Conservation (phyloP, 2,329 filamentous ascomycete species). For the Alternaria sp. region DNA sequence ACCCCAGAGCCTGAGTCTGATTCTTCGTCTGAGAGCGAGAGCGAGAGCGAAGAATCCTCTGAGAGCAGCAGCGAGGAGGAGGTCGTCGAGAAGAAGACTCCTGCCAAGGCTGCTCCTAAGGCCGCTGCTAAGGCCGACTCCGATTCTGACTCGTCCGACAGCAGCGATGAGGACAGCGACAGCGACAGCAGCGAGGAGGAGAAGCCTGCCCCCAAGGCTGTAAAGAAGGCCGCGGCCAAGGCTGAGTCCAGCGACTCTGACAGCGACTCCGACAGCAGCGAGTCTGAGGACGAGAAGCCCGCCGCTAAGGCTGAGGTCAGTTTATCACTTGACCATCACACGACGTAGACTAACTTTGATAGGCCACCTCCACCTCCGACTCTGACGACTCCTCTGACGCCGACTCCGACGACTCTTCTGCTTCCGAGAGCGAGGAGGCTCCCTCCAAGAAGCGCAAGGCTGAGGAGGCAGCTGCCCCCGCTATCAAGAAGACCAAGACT, state of each 20-base stretch:
- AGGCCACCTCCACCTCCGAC: conserved; percentile 34
- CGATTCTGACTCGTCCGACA: conserved; percentile 29
- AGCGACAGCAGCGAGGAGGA: conserved; percentile 44
- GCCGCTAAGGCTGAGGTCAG: conserved; percentile 45
- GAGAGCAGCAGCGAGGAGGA: conserved; percentile 42
- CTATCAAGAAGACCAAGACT: conserved; percentile 74
- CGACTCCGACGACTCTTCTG: conserved; percentile 49
- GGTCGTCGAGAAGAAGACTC: conserved; percentile 48
- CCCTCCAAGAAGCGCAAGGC: conserved; percentile 74
- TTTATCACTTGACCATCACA: conserved; percentile 17
- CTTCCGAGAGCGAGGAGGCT: conserved; percentile 46
- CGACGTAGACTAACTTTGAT: conserved; percentile 23
- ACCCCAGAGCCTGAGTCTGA: conserved; percentile 58
- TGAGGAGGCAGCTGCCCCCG: conserved; percentile 60
- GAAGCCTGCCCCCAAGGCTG: conserved; percentile 39
- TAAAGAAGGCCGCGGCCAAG: conserved; percentile 45
- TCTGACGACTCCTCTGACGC: conserved; percentile 41
- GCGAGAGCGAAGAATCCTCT: conserved; percentile 46
- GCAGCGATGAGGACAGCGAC: conserved; percentile 38
- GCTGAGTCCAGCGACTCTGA: conserved; percentile 50
- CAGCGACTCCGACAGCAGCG: conserved; percentile 35
- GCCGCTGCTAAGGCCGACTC: conserved; percentile 51
- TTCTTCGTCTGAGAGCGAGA: conserved; percentile 48
- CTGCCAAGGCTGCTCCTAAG: conserved; percentile 46
- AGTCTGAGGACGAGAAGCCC: conserved; percentile 41